These are phyloP conservation scores for Fusarium brachygibbosum DNA, from an alignment of 2,329 filamentous ascomycete genomes.

Conservation along the genomic window DNA sequence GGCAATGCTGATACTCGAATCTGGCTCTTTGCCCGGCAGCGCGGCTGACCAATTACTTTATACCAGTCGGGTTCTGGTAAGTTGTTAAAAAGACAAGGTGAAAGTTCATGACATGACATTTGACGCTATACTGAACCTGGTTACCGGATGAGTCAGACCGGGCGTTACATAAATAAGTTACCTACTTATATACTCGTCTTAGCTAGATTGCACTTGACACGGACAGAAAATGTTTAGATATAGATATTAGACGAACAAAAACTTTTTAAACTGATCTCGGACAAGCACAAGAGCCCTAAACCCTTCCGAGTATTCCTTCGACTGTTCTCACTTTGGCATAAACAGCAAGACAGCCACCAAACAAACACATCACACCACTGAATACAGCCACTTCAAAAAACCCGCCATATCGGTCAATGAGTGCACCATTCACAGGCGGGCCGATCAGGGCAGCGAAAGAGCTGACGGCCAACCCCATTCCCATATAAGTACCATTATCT, in stretches of 20 bases:
- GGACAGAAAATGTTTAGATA: no score
- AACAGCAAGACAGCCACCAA: constrained; percentile 37
- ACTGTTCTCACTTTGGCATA: constrained; percentile 22
- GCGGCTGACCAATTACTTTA: background rate
- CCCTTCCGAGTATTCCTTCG: constrained; percentile 17
- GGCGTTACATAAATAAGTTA: no score
- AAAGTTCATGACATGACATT: no score
- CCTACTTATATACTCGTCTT: no score
- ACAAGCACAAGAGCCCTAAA: background rate
- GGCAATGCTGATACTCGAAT: fast-evolving
- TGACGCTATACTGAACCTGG: constrained; percentile 10
- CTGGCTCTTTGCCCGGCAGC: no score
- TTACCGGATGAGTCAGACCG: constrained; percentile 23
- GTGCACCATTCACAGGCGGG: constrained; percentile 50
- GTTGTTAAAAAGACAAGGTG: fast-evolving
- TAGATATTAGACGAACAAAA: no score
- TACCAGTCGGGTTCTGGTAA: background rate
- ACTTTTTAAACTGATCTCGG: background rate
- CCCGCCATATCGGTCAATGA: constrained; percentile 56
- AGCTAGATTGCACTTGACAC: no score
- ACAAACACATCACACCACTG: constrained; percentile 40
- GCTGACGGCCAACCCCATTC: constrained; percentile 62
- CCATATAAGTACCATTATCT: constrained; percentile 67
- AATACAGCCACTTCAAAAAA: constrained; percentile 47
- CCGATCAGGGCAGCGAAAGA: constrained; percentile 62